These are phyloP conservation scores for Neurospora sublineolata DNA, from an alignment of 495 filamentous ascomycete species.

Conservation along the genomic window DNA sequence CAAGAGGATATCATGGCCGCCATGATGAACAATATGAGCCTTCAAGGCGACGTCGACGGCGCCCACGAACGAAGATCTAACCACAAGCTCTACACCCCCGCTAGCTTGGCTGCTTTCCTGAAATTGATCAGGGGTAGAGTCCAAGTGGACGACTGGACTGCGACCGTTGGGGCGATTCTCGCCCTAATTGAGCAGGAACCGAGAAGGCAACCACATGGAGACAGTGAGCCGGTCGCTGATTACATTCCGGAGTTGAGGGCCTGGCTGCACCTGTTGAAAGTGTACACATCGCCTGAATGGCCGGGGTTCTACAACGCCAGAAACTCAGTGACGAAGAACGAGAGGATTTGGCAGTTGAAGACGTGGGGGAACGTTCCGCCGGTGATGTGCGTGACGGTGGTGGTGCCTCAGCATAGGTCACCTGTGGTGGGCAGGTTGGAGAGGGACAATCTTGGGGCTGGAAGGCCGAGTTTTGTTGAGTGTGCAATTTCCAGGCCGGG, in stretches of 20 bases:
- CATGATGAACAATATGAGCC: background rate
- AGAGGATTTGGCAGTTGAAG: constrained; percentile 10
- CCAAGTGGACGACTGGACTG: background rate
- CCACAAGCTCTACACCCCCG: background rate
- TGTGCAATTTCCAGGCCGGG: constrained; percentile 6
- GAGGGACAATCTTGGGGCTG: background rate
- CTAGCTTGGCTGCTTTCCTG: background rate
- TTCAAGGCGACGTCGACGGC: background rate
- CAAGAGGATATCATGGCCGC: background rate
- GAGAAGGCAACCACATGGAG: background rate
- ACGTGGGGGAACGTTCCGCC: constrained; percentile 17
- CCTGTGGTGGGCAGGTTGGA: constrained; percentile 14
- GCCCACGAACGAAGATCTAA: background rate
- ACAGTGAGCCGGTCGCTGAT: background rate
- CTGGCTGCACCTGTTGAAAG: background rate
- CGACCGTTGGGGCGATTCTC: background rate
- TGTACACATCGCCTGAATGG: background rate
- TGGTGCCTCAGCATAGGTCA: constrained; percentile 17
- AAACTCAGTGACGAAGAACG: background rate
- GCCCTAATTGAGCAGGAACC: background rate
- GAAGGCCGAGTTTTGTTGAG: constrained; percentile 5
- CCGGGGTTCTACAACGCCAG: background rate
- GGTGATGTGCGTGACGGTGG: constrained; percentile 26
- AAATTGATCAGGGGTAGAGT: background rate
- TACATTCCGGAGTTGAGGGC: background rate